A percentile compares a stretch with the other conserved stretches of the same genome.
phyloP scores from a whole-genome alignment of 148 eudicot genomes.

The Rhododendron simsii region DNA sequence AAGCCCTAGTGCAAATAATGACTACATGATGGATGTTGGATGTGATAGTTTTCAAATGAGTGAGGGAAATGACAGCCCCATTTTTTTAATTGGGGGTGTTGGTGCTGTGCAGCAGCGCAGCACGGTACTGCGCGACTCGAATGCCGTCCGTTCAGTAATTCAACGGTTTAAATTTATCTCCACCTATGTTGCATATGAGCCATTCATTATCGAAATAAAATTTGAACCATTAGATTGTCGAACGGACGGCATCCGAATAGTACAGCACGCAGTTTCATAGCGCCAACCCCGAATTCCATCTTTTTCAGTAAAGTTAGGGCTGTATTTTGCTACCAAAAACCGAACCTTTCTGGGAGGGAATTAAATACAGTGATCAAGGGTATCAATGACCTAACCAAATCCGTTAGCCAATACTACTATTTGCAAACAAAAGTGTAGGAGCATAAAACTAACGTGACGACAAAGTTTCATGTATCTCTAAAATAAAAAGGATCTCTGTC shows the following conservation, averaged over 20 bases:
- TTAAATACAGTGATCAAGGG: neutral
- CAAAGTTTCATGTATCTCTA: conserved; percentile 9
- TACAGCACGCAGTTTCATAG: no score
- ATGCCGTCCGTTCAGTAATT: no score
- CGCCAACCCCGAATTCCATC: neutral
- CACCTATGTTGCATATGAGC: no score
- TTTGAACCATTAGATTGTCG: no score
- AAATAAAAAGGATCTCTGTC: conserved; percentile 12
- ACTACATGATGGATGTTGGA: neutral
- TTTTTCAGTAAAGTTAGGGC: conserved; percentile 23
- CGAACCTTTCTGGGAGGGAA: neutral
- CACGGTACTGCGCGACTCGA: fast-evolving
- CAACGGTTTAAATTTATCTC: no score
- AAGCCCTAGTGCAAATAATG: neutral
- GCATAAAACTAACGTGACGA: conserved; percentile 8
- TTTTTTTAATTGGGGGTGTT: neutral
- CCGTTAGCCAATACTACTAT: neutral
- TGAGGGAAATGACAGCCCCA: conserved; percentile 17
- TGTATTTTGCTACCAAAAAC: neutral
- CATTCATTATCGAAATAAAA: no score
- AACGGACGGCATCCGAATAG: no score
- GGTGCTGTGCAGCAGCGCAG: no score
- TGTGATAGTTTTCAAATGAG: conserved; percentile 18
- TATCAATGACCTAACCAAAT: neutral
- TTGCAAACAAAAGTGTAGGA: neutral